Conservation (phyloP, 2,329 filamentous ascomycete species). For the Xylogone sp. region DNA sequence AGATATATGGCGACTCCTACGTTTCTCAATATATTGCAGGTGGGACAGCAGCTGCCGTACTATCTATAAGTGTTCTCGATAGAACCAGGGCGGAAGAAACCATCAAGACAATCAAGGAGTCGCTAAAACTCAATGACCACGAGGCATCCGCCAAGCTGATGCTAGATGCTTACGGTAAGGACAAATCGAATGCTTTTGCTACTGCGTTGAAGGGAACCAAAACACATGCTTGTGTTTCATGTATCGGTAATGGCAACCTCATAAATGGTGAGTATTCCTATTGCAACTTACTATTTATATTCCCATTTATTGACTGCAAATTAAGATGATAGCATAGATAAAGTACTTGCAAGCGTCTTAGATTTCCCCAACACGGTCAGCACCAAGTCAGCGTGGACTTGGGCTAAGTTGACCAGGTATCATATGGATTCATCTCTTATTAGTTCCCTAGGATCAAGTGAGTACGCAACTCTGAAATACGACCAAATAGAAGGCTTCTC, state of each 20-base stretch:
- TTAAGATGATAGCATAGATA: not conserved
- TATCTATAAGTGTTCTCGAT: not conserved
- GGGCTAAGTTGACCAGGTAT: not conserved
- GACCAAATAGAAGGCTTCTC: not conserved
- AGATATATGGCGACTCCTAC: conserved; percentile 3
- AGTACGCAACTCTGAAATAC: not conserved
- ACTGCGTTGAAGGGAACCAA: not conserved
- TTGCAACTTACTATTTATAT: not conserved
- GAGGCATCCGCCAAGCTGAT: not conserved
- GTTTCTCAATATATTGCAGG: not conserved
- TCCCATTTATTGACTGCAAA: not conserved
- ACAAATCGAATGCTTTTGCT: not conserved
- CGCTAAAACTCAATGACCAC: not conserved
- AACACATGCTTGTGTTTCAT: not conserved
- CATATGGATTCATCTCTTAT: not conserved
- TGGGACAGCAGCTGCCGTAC: not conserved
- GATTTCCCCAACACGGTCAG: not conserved
- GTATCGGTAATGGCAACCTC: not conserved
- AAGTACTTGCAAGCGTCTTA: not conserved
- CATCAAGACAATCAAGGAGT: not conserved
- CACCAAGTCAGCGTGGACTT: not conserved
- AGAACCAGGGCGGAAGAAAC: not conserved
- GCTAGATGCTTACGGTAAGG: not conserved
- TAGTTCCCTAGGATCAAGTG: not conserved
- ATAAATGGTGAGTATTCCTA: not conserved